A percentile compares a stretch with the other conserved stretches of the same genome.
Evolutionary conservation across 192 early-diverging fungal genomes (phyloP).

Genomic region (Cladochytrium replicatum): DNA sequence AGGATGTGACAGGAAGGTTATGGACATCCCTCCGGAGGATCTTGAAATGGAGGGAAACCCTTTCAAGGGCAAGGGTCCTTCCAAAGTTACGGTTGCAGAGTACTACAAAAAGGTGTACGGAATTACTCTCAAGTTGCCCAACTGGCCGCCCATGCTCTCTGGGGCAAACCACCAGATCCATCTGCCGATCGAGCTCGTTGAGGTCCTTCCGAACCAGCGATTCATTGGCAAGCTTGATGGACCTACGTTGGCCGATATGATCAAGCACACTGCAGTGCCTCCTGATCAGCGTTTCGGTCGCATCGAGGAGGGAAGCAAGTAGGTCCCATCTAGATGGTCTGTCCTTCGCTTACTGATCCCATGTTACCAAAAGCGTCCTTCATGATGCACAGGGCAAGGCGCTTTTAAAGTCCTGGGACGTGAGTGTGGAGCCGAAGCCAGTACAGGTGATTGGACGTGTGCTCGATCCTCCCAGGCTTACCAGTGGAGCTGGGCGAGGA

Average conservation of each 20-base stretch:
- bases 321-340: too few species aligned
- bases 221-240: constrained; percentile 20
- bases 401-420: constrained; percentile 54
- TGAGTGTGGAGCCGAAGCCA: constrained; percentile 37
- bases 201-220: constrained; percentile 22
- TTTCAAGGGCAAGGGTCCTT: neutral
- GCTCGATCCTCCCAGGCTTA: neutral
- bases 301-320: constrained; percentile 44
- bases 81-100: constrained; percentile 9
- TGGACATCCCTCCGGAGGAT: neutral
- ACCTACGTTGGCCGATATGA: constrained; percentile 31
- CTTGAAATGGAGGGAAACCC: neutral
- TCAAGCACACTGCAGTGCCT: constrained; percentile 21
- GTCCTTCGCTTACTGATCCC: too few species aligned
- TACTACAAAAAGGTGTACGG: constrained; percentile 56
- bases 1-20: neutral
- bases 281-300: constrained; percentile 36
- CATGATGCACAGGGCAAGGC: constrained; percentile 55
- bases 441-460: constrained; percentile 25
- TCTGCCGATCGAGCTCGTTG: constrained; percentile 29
- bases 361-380: too few species aligned
- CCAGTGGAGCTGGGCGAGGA: neutral
- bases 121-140: constrained; percentile 52
- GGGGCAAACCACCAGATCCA: constrained; percentile 20
- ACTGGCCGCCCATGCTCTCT: constrained; percentile 39